phyloP scores from a whole-genome alignment of 1,284 basidiomycete species.

The Waitea zeae region DNA sequence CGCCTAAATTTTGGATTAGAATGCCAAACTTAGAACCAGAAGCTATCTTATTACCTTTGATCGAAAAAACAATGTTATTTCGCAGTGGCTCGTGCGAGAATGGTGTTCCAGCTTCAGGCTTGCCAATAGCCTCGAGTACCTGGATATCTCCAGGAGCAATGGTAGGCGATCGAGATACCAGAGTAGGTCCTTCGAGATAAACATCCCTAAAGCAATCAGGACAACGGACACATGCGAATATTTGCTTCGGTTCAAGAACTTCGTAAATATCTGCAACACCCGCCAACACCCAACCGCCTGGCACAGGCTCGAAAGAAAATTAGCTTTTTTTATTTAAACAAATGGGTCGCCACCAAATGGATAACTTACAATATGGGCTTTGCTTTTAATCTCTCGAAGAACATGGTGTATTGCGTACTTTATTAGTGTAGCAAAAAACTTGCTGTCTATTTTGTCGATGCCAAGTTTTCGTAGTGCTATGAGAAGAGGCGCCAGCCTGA shows the following conservation, averaged over 20 bases:
- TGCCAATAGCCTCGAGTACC: slow-evolving; percentile 38
- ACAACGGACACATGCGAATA: slow-evolving; percentile 38
- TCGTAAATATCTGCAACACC: slow-evolving; percentile 47
- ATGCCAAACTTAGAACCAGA: not conserved
- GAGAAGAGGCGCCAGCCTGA: slow-evolving; percentile 20
- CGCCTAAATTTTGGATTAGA: too few relatives aligned
- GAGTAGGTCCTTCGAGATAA: slow-evolving; percentile 35
- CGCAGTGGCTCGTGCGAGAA: slow-evolving; percentile 30
- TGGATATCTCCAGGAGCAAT: slow-evolving; percentile 57
- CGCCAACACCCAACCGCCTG: slow-evolving; percentile 42
- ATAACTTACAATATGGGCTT: slow-evolving; percentile 51
- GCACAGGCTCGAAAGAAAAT: too few relatives aligned
- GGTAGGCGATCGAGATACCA: slow-evolving; percentile 46
- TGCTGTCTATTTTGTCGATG: slow-evolving; percentile 11
- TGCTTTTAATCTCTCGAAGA: slow-evolving; percentile 46
- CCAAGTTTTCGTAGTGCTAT: slow-evolving; percentile 18
- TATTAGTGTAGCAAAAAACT: slow-evolving; percentile 34
- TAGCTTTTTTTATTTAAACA: too few relatives aligned
- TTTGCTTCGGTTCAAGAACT: slow-evolving; percentile 29
- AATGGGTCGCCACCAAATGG: too few relatives aligned
- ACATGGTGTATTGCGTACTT: slow-evolving; percentile 38
- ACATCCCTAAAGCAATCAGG: slow-evolving; percentile 15
- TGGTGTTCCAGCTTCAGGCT: slow-evolving; percentile 30
- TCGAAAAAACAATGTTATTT: slow-evolving; percentile 44
- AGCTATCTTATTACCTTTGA: slow-evolving; percentile 19